A percentile compares a stretch with the other conserved stretches of the same genome.
Evolutionary conservation across 768 basidiomycete species (phyloP).

Genomic region (Tephrocybe sp.): DNA sequence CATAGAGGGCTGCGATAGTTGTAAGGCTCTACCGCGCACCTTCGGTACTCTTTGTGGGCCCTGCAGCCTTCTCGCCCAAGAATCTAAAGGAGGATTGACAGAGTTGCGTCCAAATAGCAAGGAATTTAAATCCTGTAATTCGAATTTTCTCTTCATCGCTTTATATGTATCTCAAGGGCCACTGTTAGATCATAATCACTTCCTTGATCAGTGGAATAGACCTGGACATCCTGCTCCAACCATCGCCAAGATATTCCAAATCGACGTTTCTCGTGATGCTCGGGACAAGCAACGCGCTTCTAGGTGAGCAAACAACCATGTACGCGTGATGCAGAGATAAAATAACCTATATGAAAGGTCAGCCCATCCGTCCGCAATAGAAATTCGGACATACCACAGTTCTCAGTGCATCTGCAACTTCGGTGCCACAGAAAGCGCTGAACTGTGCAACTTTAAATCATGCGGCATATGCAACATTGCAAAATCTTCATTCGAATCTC

Average conservation of each 20-base stretch:
- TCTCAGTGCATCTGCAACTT: constrained; percentile 69
- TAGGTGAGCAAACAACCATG: constrained; percentile 33
- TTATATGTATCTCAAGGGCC: constrained; percentile 16
- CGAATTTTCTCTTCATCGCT: constrained; percentile 3
- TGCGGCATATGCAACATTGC: constrained; percentile 64
- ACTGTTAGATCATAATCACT: constrained; percentile 44
- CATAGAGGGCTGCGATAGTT: constrained; percentile 48
- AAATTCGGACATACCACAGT: constrained; percentile 60
- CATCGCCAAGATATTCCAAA: constrained; percentile 57
- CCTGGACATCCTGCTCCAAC: constrained; percentile 29
- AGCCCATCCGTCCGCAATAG: constrained; percentile 35
- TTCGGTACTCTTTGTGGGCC: constrained; percentile 45
- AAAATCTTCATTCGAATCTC: constrained; percentile 52
- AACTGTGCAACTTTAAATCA: constrained; percentile 55
- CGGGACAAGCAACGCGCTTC: constrained; percentile 47
- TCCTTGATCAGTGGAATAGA: constrained; percentile 55
- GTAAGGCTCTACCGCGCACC: constrained; percentile 44
- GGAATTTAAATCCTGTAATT: constrained; percentile 52
- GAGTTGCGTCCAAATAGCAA: constrained; percentile 46
- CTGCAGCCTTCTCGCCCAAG: constrained; percentile 45
- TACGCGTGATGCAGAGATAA: neutral
- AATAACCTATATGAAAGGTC: constrained; percentile 21
- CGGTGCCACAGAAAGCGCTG: constrained; percentile 50
- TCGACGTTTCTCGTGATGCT: constrained; percentile 39
- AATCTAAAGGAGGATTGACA: constrained; percentile 38